These are phyloP conservation scores for Cytospora mali DNA, from an alignment of 2,329 filamentous ascomycete species.

Conservation along the genomic window DNA sequence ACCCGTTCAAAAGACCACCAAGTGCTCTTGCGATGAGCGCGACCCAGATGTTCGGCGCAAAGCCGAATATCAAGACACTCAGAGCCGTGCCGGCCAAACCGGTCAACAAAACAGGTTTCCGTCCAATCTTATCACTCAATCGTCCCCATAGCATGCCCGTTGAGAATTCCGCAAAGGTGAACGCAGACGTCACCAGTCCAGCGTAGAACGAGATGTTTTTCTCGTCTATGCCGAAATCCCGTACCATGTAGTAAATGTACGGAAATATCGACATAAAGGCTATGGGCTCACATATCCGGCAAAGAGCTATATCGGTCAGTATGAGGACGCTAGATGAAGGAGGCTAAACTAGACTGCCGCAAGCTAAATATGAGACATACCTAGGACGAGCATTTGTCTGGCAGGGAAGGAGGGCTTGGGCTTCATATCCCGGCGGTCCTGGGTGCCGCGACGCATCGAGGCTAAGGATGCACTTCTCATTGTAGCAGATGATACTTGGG, in stretches of 20 bases:
- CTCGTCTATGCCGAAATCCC: conserved; percentile 83
- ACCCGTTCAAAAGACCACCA: conserved; percentile 91
- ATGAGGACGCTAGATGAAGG: neutral
- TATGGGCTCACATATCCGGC: conserved; percentile 96
- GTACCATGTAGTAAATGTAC: conserved; percentile 97
- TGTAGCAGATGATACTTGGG: conserved; percentile 11
- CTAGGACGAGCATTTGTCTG: conserved; percentile 55
- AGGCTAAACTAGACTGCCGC: neutral
- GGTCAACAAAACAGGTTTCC: conserved; percentile 87
- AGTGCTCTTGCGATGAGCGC: conserved; percentile 86
- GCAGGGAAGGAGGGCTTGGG: conserved; percentile 42
- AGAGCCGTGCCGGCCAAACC: conserved; percentile 90
- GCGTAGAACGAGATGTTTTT: conserved; percentile 89
- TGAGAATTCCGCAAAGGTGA: conserved; percentile 93
- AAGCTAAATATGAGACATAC: conserved; percentile 40
- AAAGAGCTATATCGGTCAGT: conserved; percentile 64
- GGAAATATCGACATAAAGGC: conserved; percentile 99
- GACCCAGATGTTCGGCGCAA: conserved; percentile 77
- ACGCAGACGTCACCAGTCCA: conserved; percentile 94
- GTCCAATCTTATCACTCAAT: conserved; percentile 86
- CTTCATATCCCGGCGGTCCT: conserved; percentile 29
- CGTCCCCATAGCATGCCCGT: conserved; percentile 92
- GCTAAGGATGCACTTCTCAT: conserved; percentile 10
- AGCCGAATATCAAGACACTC: conserved; percentile 91
- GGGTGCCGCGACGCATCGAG: conserved; percentile 25